Conservation (phyloP, 768 basidiomycete species). For the Dioszegia crocea region DNA sequence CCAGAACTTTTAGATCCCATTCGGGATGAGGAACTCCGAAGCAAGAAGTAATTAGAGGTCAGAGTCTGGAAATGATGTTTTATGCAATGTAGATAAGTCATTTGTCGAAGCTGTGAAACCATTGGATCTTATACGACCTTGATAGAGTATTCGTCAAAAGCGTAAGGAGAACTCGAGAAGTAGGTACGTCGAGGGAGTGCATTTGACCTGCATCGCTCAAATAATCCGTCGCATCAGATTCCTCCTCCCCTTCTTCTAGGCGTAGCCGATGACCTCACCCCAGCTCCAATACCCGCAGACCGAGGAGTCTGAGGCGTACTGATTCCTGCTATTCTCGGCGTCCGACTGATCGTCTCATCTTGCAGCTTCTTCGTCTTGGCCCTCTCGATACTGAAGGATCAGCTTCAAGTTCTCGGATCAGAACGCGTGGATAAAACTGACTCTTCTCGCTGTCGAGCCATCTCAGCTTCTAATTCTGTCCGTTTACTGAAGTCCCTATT, state of each 20-base stretch:
- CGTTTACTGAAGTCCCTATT: slow-evolving; percentile 87
- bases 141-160: too few relatives aligned
- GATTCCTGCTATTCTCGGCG: slow-evolving; percentile 43
- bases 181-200: too few relatives aligned
- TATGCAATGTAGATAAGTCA: too few relatives aligned
- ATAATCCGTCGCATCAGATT: slow-evolving; percentile 19
- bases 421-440: slow-evolving; percentile 20
- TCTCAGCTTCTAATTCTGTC: slow-evolving; percentile 87
- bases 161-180: too few relatives aligned
- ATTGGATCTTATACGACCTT: too few relatives aligned
- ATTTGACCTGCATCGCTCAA: too few relatives aligned
- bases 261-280: slow-evolving; percentile 40
- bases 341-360: slow-evolving; percentile 31
- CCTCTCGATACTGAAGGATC: slow-evolving; percentile 38
- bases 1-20: too few relatives aligned
- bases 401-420: neutral
- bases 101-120: too few relatives aligned
- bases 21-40: too few relatives aligned
- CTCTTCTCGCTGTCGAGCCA: slow-evolving; percentile 59
- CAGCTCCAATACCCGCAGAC: slow-evolving; percentile 47
- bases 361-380: slow-evolving; percentile 40
- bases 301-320: slow-evolving; percentile 41
- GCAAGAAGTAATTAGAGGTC: too few relatives aligned
- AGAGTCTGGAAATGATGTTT: too few relatives aligned
- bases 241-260: slow-evolving; percentile 43